Conservation (phyloP, 805 yeast genomes). For the Starmerella asiatica region DNA sequence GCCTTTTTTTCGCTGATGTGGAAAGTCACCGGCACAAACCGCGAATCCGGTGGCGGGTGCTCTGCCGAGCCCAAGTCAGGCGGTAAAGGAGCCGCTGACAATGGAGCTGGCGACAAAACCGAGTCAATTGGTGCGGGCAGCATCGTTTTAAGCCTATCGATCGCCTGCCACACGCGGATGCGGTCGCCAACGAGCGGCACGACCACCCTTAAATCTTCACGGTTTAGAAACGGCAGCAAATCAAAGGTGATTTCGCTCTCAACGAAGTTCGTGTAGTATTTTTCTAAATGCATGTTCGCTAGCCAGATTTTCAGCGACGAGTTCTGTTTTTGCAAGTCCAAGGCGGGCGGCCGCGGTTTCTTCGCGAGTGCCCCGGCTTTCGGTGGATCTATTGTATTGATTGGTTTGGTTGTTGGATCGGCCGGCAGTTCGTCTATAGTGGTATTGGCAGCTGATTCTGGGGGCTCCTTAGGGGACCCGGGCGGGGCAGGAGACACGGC, state of each 20-base stretch:
- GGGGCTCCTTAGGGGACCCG: background rate
- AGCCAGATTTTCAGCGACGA: constrained; percentile 5
- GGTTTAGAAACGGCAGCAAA: constrained; percentile 47
- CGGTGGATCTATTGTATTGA: too few species aligned
- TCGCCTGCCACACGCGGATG: constrained; percentile 48
- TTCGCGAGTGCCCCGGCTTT: background rate
- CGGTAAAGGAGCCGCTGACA: too few species aligned
- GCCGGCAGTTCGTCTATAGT: too few species aligned
- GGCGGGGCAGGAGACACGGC: background rate
- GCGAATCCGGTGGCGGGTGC: background rate
- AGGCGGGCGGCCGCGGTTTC: background rate
- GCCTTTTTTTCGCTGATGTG: constrained; percentile 4
- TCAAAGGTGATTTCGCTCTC: constrained; percentile 46
- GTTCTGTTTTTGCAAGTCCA: background rate
- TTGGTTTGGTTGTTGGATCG: background rate
- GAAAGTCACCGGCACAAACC: constrained; percentile 1
- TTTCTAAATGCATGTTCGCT: constrained; percentile 8
- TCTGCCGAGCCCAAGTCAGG: too few species aligned
- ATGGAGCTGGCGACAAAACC: background rate
- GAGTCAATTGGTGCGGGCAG: background rate
- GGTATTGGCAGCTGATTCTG: too few species aligned
- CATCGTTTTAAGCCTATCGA: constrained; percentile 29
- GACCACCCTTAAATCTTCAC: constrained; percentile 50
- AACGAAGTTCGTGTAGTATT: constrained; percentile 20
- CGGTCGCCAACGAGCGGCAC: constrained; percentile 79